Base-by-base conservation (phyloP, 441 rosid species). In the Eutrema salsugineum region DNA sequence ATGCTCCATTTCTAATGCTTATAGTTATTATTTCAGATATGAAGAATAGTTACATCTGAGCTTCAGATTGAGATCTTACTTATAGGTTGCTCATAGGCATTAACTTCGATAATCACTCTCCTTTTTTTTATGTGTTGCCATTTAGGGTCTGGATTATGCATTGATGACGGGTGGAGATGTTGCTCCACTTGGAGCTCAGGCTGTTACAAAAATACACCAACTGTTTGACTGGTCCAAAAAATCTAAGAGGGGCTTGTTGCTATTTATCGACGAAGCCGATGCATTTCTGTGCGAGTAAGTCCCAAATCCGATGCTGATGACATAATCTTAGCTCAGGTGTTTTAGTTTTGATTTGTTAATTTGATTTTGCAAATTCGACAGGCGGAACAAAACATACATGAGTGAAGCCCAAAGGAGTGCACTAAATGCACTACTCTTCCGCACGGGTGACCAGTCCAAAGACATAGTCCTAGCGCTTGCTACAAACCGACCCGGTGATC, bases 381-480 rank as follows among this genome's bases (percentile, higher is more conserved):
- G 98, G 89, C 82, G 97, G 69, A 94, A 92, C 81, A 94, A 89
- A 83, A 94, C 88, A 68, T 89, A 87, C 80, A 92, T 92, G 98
- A 94, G 99, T 71, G 99, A 94, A 89, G 97, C 97, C 15, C 99
- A 94, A 78, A 77, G 98, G 74, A 94, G 99, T 75, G 98, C 99
- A 49, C 86, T 94, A 8, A 94, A 94, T 66, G 97, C 98, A 14
- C 91, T 92, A 35, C 97, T 95, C 64, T 95, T 83, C 78, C 94
- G 91, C 4, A 95, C 97, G 0, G 98, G 98, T 22, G 94, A 92
- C 76, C 98, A 95, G 71, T 92, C 94, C 73, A 92, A 91, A 80
- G 97, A 94, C 78, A 88, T 90, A 60, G 98, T 92, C 72, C 88
- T 91, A 59, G 98, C 94, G 11, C 97, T 94, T 30, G 97, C 98